These are phyloP conservation scores for Fusarium multiceps DNA, from an alignment of 2,329 filamentous ascomycete genomes.

Conservation along the genomic window DNA sequence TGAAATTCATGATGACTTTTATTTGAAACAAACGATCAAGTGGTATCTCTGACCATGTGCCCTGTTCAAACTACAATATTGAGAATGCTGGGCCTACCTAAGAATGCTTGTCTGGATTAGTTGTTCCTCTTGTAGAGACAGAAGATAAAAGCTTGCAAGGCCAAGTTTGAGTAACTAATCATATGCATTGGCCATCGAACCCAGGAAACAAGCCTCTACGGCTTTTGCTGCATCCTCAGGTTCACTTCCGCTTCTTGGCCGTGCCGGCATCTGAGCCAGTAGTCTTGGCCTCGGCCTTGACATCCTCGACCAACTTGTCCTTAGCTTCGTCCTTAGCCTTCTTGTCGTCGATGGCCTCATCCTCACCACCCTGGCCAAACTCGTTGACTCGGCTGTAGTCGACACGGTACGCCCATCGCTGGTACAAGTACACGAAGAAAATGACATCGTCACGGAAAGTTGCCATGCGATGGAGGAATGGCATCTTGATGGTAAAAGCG, in stretches of 20 bases:
- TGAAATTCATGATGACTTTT: background rate
- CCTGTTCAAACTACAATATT: background rate
- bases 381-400: slow-evolving; percentile 96
- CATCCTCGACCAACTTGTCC: slow-evolving; percentile 53
- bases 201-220: background rate
- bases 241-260: slow-evolving; percentile 57
- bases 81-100: background rate
- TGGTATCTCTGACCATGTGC: background rate
- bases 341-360: slow-evolving; percentile 81
- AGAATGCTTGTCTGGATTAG: background rate
- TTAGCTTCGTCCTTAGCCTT: slow-evolving; percentile 55
- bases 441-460: slow-evolving; percentile 96
- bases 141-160: background rate
- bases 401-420: slow-evolving; percentile 90
- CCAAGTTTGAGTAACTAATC: background rate
- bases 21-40: background rate
- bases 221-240: background rate
- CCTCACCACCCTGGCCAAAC: slow-evolving; percentile 98
- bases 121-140: background rate
- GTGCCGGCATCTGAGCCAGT: slow-evolving; percentile 63
- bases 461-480: slow-evolving; percentile 88
- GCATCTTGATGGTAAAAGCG: slow-evolving; percentile 99
- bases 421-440: slow-evolving; percentile 98
- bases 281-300: slow-evolving; percentile 56
- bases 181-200: background rate